Evolutionary conservation across 176 grass and related monocot genomes (phyloP), one percentile per base, ranked within the genome.

Genomic region (Bolboschoenus planiculmis): DNA sequence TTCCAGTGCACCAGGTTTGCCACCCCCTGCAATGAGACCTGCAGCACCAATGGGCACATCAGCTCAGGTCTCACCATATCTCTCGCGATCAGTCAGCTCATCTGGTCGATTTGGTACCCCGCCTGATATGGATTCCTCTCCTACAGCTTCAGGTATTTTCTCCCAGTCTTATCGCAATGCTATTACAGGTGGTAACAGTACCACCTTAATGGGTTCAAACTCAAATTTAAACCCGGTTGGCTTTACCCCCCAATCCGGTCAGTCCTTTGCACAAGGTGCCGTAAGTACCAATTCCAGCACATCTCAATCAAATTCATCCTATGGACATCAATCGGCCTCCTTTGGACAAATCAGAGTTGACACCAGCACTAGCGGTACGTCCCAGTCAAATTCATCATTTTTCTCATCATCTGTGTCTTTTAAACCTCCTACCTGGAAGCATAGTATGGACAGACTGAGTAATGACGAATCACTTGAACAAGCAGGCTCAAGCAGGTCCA

Each of bases 91-190:
- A 2, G 34, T 90, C 37, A 92, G 90, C 59, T 83, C 62, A 56
- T 82, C 91, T 82, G 87, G 87, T 79, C 85, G 57, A 67, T 35
- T 62, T 10, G 87, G 81, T 10, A 80, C 86, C 50, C 44, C 7
- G 18, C 26, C 26, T 76, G 94, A 89, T 24, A 73, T 50, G 68
- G 54, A 76, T 58, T 71, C 88, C 63, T 73, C 87, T 73, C 50
- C 79, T 84, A 82, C 70, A 44, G 80, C 87, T 60, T 75, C 86
- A 71, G 85, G 65, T 86, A 85, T 86, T 89, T 73, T 66, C 79
- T 81, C 83, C 31, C 90, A 92, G 50, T 86, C 92, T 60, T 97
- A 97, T 62, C 87, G 71, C 55, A 94, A 88, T 89, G 92, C 83
- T 55, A 92, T 89, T 61, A 90, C 87, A 63, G 91, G 94, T 61